Evolutionary conservation across 805 yeast species (phyloP).

Genomic region (Saturnispora zaruensis): DNA sequence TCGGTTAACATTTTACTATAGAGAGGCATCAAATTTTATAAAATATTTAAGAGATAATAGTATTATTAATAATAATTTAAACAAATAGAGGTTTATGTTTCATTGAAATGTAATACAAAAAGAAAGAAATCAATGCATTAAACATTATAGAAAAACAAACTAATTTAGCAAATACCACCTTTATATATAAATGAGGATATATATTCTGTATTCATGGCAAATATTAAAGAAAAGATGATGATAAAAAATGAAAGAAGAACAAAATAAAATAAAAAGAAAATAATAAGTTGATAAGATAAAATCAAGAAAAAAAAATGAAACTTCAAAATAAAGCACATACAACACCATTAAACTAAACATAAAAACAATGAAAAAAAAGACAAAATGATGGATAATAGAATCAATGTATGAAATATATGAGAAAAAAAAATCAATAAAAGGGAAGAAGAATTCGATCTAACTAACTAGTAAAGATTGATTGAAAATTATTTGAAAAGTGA

Average conservation of each 20-base stretch:
- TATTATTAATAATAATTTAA: background rate
- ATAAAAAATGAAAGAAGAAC: background rate
- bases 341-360: background rate
- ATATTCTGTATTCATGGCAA: background rate
- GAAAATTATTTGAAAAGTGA: background rate
- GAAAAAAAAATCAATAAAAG: background rate
- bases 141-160: background rate
- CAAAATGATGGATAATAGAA: background rate
- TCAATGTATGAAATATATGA: background rate
- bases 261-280: background rate
- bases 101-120: background rate
- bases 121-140: background rate
- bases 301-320: background rate
- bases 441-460: conserved; percentile 3
- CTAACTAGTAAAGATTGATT: conserved; percentile 6
- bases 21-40: background rate
- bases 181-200: background rate
- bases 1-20: conserved; percentile 21
- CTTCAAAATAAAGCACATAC: background rate
- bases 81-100: background rate
- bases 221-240: background rate
- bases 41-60: background rate
- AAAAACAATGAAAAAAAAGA: background rate
- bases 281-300: background rate
- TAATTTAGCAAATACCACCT: background rate